phyloP scores from a whole-genome alignment of 1,284 basidiomycete genomes.

The Anthracocystis setariae region DNA sequence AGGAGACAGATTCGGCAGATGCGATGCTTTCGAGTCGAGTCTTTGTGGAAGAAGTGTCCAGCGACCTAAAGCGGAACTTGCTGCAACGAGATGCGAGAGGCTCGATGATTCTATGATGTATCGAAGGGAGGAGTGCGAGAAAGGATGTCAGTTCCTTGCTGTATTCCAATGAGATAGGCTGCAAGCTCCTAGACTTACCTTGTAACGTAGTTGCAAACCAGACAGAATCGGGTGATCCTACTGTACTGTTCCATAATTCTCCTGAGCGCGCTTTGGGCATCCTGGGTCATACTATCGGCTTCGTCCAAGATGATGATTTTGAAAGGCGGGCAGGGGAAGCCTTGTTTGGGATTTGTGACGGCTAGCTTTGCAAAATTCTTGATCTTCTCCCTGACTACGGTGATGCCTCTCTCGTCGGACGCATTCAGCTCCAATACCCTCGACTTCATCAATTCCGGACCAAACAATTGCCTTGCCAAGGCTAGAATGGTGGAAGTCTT shows the following conservation, averaged over 20 bases:
- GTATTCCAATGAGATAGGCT: no score
- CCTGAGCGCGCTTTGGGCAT: conserved; percentile 92
- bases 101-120: conserved; percentile 79
- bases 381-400: conserved; percentile 96
- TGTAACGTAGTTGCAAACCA: conserved; percentile 99
- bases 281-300: conserved; percentile 99
- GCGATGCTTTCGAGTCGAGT: conserved; percentile 85
- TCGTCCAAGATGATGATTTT: conserved; percentile 99
- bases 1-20: conserved; percentile 71
- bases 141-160: no score
- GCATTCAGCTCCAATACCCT: conserved; percentile 98
- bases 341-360: conserved; percentile 65
- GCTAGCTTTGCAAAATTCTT: conserved; percentile 89
- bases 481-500: conserved; percentile 99
- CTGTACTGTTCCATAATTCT: conserved; percentile 99
- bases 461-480: conserved; percentile 90
- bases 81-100: conserved; percentile 98
- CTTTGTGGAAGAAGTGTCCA: conserved; percentile 81
- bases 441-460: conserved; percentile 92
- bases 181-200: conserved; percentile 35
- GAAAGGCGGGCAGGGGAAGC: conserved; percentile 94
- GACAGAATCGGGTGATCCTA: conserved; percentile 94
- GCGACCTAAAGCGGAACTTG: conserved; percentile 96
- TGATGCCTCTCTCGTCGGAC: conserved; percentile 96
- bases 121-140: no score